Evolutionary conservation across 116 monocot genomes (phyloP), one percentile per base, ranked within the genome.

Genomic region (Phalaenopsis hybrid): DNA sequence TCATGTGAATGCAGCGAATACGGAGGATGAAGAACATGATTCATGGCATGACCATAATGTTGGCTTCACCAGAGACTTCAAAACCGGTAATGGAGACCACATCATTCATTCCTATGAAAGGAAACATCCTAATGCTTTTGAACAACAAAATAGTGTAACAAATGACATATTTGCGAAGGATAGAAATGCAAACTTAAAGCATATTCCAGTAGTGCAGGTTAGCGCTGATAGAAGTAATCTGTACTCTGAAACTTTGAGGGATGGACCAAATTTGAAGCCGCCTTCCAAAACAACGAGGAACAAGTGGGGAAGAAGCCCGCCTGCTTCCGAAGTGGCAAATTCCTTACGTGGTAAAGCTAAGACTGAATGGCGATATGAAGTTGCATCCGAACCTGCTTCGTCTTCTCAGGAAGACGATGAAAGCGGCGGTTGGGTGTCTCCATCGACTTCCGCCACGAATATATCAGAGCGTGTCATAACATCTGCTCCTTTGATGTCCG

Each of bases 301-400:
- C 68, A 92, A 83, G 74, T 86, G 87, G 80, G 92, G 89, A 79
- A 91, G 85, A 86, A 95, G 88, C 78, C 76, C 87, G 44, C 23
- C 61, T 61, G 45, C 83, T 52, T 80, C 86, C 31, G 31, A 31
- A 31, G 79, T 13, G 52, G 13, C 48, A 37, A 52, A 84, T 61
- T 73, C 87, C 70, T 1, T 34, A 23, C 31, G n/a, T 70, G 70
- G 15, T 57, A 88, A 89, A 68, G 78, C 45, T 78, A 89, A 89
- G 45, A 84, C 49, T 82, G 85, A 81, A 25, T 84, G 84, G 84
- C 89, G 89, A 61, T 75, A 33, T 80, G 89, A 89, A 16, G 73
- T 59, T 79, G 77, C 91, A 65, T n/a, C 70, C 9, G 33, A 70
- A 70, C 33, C 34, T 70, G 70, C 70, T 70, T 70, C 70, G 70